Evolutionary conservation across 495 filamentous ascomycete species (phyloP), one percentile per base, ranked within the genome.

Genomic region (Podospora pseudopauciseta): DNA sequence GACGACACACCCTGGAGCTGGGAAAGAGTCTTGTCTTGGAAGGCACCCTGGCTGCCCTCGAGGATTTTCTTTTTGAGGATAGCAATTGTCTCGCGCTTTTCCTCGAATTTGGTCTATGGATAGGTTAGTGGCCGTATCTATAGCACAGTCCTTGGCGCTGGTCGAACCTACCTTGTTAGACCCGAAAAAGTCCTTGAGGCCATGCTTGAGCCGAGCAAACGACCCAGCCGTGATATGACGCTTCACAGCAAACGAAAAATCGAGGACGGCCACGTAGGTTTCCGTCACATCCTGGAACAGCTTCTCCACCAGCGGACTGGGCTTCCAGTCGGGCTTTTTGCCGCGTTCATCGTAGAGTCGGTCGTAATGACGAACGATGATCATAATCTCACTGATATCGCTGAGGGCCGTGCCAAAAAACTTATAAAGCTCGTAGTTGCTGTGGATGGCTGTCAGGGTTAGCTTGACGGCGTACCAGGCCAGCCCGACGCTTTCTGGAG

Each of bases 381-480:
- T 69, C 74, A 76, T 76, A 65, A 76, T 72, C 70, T 76, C 74
- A 67, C 63, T 72, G 65, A 76, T 71, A 54, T 76, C 74, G 60
- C 60, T 70, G 34, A 76, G 60, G 59, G 72, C 71, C 5, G 74
- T 53, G 53, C 74, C 74, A 60, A 76, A 76, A 62, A 73, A 73
- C n/a, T 63, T 72, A 68, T 76, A 76, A 7, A 76, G 70, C 39
- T 76, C 74, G 23, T 76, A 76, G 70, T 76, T 76, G 70, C 55
- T 65, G 58, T 76, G 72, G 66, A 76, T 76, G 64, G 74, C 74
- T 2, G 64, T 67, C 7, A 76, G 68, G 62, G 72, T 76, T 20
- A 74, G 65, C 65, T 66, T 70, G 59, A 76, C 62, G 55, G 74
- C 74, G 32, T 67, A 76, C 74, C 74, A 76, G 19, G 74, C 74